Base-by-base conservation (phyloP, 1,284 basidiomycete species). In the Prillingera fragicola region DNA sequence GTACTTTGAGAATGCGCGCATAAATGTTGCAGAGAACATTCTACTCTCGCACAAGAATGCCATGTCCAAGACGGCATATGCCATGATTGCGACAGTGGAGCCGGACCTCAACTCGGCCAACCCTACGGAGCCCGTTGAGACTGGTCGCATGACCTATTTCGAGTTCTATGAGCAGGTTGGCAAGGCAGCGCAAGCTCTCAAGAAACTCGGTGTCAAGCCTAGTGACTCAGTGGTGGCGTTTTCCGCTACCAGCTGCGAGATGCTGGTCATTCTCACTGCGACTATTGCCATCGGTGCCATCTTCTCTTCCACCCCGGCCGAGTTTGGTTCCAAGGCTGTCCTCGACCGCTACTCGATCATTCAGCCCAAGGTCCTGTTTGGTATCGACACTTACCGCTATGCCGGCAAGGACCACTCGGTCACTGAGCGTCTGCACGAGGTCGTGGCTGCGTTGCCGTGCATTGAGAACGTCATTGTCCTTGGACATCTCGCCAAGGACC, bases 301-400 rank as follows among this genome's bases (percentile, higher is more conserved):
- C 38, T 59, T 54, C 46, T 54, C 51, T 5, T 56, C 54, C 22
- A 54, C 54, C 3, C 52, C 56, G 6, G 52, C 54, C 37, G 56
- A 59, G 45, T 59, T 59, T 29, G 56, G 56, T 29, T 49, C 48
- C 43, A 45, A 48, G 26, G 56, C 56, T 25, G 54, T 59, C 35
- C 43, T 56, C 12, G 60, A 53, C 57, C 48, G 43, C 19, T 63
- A 41, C 43, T 50, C 18, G 9, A 45, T 43, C 55, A 65, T 71
- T 42, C 43, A 63, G 38, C 69, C 69, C 15, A 67, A 64, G 35
- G 57, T 70, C 6, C 57, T 71, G 19, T 59, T 71, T 37, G 61
- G 66, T 7, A 63, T 67, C 44, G 69, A 71, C 44, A 44, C 35
- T 5, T 69, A 64, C 45, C 51, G 62, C 6, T 70, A 67, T 52